A percentile compares a stretch with the other conserved stretches of the same genome.
These are phyloP conservation scores for Ogataea methanolica DNA, from an alignment of 805 yeast genomes.

Conservation along the genomic window DNA sequence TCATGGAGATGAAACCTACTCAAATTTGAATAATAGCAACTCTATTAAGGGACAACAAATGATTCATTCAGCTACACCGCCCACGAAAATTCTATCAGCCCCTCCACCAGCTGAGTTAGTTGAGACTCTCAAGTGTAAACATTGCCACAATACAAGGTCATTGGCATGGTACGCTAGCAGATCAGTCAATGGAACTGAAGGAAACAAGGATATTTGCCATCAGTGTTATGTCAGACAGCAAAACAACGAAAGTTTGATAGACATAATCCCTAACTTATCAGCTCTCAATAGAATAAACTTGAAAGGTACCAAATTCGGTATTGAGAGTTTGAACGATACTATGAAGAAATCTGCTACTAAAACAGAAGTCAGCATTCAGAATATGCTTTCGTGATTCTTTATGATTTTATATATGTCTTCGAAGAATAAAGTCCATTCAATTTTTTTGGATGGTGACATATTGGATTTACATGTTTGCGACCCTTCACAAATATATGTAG, in stretches of 20 bases:
- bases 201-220: constrained; percentile 16
- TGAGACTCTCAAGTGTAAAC: constrained; percentile 6
- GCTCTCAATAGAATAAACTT: constrained; percentile 5
- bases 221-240: constrained; percentile 23
- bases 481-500: too few relatives aligned
- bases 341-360: not conserved
- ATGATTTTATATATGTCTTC: not conserved
- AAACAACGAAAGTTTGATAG: constrained; percentile 19
- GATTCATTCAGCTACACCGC: too few relatives aligned
- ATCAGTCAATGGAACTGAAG: not conserved
- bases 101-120: too few relatives aligned
- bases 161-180: constrained; percentile 14
- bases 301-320: constrained; percentile 21
- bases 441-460: too few relatives aligned
- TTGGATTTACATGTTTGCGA: too few relatives aligned
- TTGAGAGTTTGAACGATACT: constrained; percentile 9
- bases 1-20: not conserved
- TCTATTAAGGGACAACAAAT: too few relatives aligned
- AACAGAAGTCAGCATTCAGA: constrained; percentile 17
- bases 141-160: constrained; percentile 18
- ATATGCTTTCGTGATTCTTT: constrained; percentile 13
- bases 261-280: constrained; percentile 21
- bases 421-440: too few relatives aligned
- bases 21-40: too few relatives aligned
- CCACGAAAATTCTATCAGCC: too few relatives aligned